Base-by-base conservation (phyloP, 768 basidiomycete species). In the Obba rivulosa region DNA sequence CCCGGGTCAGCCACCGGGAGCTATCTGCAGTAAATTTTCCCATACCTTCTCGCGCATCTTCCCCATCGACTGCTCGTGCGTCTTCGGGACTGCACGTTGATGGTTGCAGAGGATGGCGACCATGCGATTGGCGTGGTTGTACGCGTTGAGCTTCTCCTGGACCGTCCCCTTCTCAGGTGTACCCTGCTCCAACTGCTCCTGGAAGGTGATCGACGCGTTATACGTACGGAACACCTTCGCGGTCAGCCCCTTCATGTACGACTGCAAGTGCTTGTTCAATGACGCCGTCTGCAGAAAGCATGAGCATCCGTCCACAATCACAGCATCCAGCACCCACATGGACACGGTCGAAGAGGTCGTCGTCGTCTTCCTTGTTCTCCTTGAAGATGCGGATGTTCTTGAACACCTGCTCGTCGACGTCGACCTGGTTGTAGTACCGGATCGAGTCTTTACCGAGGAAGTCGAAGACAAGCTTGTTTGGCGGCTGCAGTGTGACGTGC, bases 211-310 rank as follows among this genome's bases (percentile, higher is more conserved):
- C 21, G 96, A 98, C 20, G 96, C 96, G 61, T 99, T 99, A 73
- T 89, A 99, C 44, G 96, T 99, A 92, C 96, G 95, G 77, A 99
- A 99, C 22, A 99, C 96, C 66, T 99, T 99, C 49, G 96, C 96
- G 0, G 96, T 95, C 22, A 99, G 77, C 16, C 96, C 96, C 53
- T 93, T 90, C 96, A 98, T 99, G 66, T 95, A 92, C 23, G 78
- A 80, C 39, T 80, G 81, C 51, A 99, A 75, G 66, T 98, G 92
- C 64, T 93, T 94, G 72, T 99, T 99, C 50, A 99, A 69, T 8
- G 75, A 73, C 7, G 78, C 71, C 2, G 96, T 92, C 91, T 96
- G 65, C n/a, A 24, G 31, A 18, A 17, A 38, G 23, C 5, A 24
- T 34, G 8, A 34, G 22, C 41, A 7, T 16, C 17, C 45, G 35